phyloP scores from a whole-genome alignment of 352 stramenopile species.

The Peronospora destructor region DNA sequence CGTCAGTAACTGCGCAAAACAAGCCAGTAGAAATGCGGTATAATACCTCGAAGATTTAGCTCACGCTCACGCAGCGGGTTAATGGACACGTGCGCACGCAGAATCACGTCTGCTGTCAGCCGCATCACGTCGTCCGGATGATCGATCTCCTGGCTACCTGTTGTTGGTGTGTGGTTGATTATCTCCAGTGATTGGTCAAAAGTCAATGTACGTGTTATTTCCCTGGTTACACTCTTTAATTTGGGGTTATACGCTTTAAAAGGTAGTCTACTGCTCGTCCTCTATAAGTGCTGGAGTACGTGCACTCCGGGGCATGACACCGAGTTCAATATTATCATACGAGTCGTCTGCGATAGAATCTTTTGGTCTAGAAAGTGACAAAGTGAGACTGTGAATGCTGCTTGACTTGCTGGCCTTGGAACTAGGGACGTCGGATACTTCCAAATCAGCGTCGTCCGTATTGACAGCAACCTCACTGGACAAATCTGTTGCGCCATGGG shows the following conservation, averaged over 20 bases:
- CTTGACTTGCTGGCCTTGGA: slow-evolving; percentile 23
- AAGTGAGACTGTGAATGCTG: slow-evolving; percentile 33
- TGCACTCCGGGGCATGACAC: slow-evolving; percentile 44
- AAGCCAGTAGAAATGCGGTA: neutral
- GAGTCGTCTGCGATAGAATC: slow-evolving; percentile 43
- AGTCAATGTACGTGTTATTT: neutral
- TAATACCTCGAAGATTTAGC: slow-evolving; percentile 85
- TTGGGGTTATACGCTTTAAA: neutral
- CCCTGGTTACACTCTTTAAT: too few relatives aligned
- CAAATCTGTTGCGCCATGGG: slow-evolving; percentile 14
- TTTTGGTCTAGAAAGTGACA: slow-evolving; percentile 43
- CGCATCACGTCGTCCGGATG: slow-evolving; percentile 53
- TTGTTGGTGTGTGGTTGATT: slow-evolving; percentile 11
- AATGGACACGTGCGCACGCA: slow-evolving; percentile 83
- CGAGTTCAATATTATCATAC: slow-evolving; percentile 56
- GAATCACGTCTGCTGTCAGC: slow-evolving; percentile 84
- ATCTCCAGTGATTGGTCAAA: slow-evolving; percentile 15
- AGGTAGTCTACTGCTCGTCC: neutral
- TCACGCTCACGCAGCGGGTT: slow-evolving; percentile 90
- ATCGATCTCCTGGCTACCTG: slow-evolving; percentile 16
- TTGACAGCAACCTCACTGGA: slow-evolving; percentile 12
- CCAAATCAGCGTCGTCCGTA: slow-evolving; percentile 21
- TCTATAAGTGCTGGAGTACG: slow-evolving; percentile 23
- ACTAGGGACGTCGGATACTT: slow-evolving; percentile 21
- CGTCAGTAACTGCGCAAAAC: slow-evolving; percentile 30